Evolutionary conservation across 495 filamentous ascomycete species (phyloP), one percentile per base, ranked within the genome.

Genomic region (Mycothermus thermophilus): DNA sequence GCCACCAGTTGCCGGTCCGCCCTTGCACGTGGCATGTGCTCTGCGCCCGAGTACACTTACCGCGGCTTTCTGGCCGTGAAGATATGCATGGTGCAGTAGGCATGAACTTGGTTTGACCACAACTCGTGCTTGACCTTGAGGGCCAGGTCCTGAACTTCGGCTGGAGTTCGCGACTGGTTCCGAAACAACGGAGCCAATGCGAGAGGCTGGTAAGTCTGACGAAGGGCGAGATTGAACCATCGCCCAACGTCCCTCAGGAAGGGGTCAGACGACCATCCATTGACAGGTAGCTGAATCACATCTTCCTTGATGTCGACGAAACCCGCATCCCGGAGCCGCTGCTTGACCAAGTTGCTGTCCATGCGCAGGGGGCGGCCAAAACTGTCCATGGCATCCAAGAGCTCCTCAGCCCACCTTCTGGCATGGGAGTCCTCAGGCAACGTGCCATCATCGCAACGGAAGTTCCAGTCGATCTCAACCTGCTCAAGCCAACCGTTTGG

Each of bases 401-500:
- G 46, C 40, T 71, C 72, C 8, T 70, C 56, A 40, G 80, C 79
- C 87, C 86, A 94, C 41, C 70, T 57, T 41, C 44, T 56, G 34
- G 74, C 60, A 21, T 52, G 57, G 35, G 58, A 71, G 30, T 64
- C 59, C 36, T 48, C 39, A 26, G 71, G 55, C 48, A 75, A 38
- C 5, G 54, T 52, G 50, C 71, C 67, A 45, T 85, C 79, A 37
- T 88, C 81, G 40, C 75, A 81, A 17, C 75, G 79, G n/a, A 83
- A 83, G 16, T 69, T 60, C 31, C 80, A 74, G 52, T 96, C 85
- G 21, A 96, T 81, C 51, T 96, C 88, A n/a, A 93, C 74, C 35
- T 94, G 86, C 56, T 96, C 88, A 30, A 94, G 63, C 57, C 71
- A 76, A 8, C 83, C 86, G 37, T 79, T 75, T 8, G 87, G 83